Evolutionary conservation across 192 early-diverging fungal species (phyloP), one percentile per base, ranked within the genome.

Genomic region (Linnemannia zychae): DNA sequence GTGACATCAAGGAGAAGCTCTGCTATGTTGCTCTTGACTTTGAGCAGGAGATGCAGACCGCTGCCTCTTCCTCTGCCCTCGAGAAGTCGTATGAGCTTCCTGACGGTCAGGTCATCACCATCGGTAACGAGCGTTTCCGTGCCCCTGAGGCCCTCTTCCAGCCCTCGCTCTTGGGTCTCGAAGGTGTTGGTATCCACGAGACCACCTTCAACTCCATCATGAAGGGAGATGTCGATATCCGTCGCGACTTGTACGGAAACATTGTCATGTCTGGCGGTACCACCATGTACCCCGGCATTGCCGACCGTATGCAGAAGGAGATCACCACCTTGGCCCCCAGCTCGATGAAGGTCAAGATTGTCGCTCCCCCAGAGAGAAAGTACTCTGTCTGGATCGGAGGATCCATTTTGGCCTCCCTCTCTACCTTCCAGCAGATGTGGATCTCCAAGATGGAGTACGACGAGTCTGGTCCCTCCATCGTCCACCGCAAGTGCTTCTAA

Each of bases 321-420:
- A 96, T 99, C 89, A 95, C 97, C 65, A 94, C 97, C 48, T 92
- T 98, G 81, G 97, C 96, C 52, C 98, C 98, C 63, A 96, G 95
- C 81, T 95, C 94, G 79, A 98, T 96, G 97, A 97, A 96, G 94
- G 94, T 98, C 93, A 96, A 98, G 95, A 97, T 99, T 88, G 97
- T 98, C 88, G 97, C 97, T 80, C 98, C 98, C 49, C 97, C 98
- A 67, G 98, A 99, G 90, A 94, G 98, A 89, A 99, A 98, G 92
- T 98, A 98, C 95, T 98, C 98, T 76, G 98, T 96, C 91, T 99
- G 98, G 97, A 98, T 99, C 87, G 98, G 98, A 92, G 98, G 98
- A 71, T 98, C 97, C 76, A 98, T 99, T 75, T 91, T 99, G 48
- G 97, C 98, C 70, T 98, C 98, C 46, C 95, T 98, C 74, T 97